Evolutionary conservation across 352 stramenopile genomes (phyloP).

Genomic region (Globisporangium radiosum): DNA sequence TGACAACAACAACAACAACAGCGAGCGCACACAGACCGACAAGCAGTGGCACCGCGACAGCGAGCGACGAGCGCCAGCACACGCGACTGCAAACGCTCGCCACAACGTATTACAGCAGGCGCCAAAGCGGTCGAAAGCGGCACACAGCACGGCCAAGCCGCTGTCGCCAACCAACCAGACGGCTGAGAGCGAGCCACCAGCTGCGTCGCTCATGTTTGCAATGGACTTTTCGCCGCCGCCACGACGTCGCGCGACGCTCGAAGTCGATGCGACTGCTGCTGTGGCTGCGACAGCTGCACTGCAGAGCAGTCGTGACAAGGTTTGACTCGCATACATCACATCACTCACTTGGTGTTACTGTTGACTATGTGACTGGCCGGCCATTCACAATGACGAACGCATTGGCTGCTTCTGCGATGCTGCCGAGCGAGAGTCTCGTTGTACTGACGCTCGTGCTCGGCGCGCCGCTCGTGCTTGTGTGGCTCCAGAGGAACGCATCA

Average conservation of each 20-base stretch:
- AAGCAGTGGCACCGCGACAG: slow-evolving; percentile 18
- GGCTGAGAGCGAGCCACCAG: slow-evolving; percentile 5
- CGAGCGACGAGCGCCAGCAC: slow-evolving; percentile 7
- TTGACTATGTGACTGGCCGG: too few relatives aligned
- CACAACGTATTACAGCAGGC: slow-evolving; percentile 6
- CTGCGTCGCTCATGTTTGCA: slow-evolving; percentile 2
- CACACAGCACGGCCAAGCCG: slow-evolving; percentile 20
- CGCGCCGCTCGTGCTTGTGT: not conserved
- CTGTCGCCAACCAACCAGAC: slow-evolving; percentile 13
- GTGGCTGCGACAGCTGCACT: not conserved
- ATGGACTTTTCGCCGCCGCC: slow-evolving; percentile 18
- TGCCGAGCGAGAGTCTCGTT: too few relatives aligned
- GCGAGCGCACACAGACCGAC: not conserved
- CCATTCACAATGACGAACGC: too few relatives aligned
- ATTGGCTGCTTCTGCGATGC: too few relatives aligned
- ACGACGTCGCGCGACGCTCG: slow-evolving; percentile 15
- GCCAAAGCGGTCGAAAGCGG: slow-evolving; percentile 15
- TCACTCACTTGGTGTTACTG: not conserved
- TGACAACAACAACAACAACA: slow-evolving; percentile 11
- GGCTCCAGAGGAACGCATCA: not conserved
- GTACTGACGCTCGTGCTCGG: not conserved
- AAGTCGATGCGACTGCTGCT: slow-evolving; percentile 3
- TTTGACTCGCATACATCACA: not conserved
- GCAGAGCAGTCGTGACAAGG: slow-evolving; percentile 13
- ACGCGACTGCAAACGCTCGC: not conserved